Conservation (phyloP, 208 protist species). For the Trypanosoma grayi region DNA sequence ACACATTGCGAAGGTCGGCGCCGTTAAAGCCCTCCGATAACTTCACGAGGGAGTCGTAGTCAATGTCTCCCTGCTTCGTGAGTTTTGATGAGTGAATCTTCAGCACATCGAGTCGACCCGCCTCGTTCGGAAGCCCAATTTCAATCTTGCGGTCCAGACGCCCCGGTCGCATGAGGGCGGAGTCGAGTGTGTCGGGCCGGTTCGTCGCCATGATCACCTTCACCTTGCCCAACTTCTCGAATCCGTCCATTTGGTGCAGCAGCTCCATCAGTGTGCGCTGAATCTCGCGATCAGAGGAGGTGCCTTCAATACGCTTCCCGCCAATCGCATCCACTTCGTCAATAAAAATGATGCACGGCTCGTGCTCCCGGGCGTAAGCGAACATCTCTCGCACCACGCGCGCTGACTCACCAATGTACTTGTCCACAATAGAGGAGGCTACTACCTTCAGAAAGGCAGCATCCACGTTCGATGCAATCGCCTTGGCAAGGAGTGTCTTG, state of each 20-base stretch:
- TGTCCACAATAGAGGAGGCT: conserved; percentile 98
- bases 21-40: conserved; percentile 99
- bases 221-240: conserved; percentile 97
- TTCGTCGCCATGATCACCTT: conserved; percentile 99
- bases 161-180: conserved; percentile 97
- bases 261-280: conserved; percentile 99
- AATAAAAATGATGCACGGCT: conserved; percentile 99
- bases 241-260: conserved; percentile 99
- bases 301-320: conserved; percentile 98
- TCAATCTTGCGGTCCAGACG: conserved; percentile 97
- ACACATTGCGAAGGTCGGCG: conserved; percentile 98
- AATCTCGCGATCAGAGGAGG: conserved; percentile 98
- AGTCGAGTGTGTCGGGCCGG: conserved; percentile 95
- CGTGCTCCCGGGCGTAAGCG: conserved; percentile 95
- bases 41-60: conserved; percentile 99
- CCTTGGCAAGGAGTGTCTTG: conserved; percentile 97
- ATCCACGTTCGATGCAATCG: conserved; percentile 98
- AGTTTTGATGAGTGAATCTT: conserved; percentile 97
- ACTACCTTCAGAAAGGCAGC: conserved; percentile 99
- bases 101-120: conserved; percentile 96
- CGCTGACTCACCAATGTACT: conserved; percentile 99
- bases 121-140: conserved; percentile 98
- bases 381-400: conserved; percentile 99
- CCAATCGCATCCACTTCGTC: conserved; percentile 99
- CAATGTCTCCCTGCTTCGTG: conserved; percentile 98